phyloP scores from a whole-genome alignment of 2,329 filamentous ascomycete genomes.

The Fusarium redolens region DNA sequence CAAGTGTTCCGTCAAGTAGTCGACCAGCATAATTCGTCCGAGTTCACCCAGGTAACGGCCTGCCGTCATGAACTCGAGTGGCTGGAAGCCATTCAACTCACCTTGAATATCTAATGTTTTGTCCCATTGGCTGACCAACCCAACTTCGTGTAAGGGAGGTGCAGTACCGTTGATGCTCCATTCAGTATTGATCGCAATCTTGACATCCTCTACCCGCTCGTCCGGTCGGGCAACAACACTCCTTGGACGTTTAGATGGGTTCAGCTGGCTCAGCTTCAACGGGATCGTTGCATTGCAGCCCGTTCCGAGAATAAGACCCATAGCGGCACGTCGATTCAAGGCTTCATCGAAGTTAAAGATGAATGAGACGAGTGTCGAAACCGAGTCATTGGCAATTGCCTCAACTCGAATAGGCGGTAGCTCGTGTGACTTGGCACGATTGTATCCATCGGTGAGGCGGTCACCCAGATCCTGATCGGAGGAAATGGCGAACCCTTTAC shows the following conservation, averaged over 20 bases:
- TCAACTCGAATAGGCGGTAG: constrained; percentile 76
- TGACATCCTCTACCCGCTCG: constrained; percentile 62
- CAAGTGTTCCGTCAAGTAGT: constrained; percentile 66
- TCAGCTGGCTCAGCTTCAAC: constrained; percentile 71
- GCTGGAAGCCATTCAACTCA: constrained; percentile 80
- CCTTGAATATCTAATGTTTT: constrained; percentile 72
- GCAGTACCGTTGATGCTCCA: constrained; percentile 84
- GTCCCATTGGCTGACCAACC: constrained; percentile 79
- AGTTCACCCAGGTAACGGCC: constrained; percentile 83
- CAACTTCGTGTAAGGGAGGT: constrained; percentile 70
- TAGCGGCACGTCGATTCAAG: constrained; percentile 72
- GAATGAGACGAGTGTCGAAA: constrained; percentile 82
- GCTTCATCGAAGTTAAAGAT: constrained; percentile 75
- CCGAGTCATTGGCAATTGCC: constrained; percentile 84
- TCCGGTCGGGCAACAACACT: constrained; percentile 62
- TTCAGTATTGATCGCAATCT: constrained; percentile 84
- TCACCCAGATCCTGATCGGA: constrained; percentile 70
- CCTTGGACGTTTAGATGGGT: constrained; percentile 69
- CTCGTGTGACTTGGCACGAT: constrained; percentile 55
- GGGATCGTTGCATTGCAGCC: constrained; percentile 85
- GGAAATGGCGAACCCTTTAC: constrained; percentile 75
- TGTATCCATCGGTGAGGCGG: constrained; percentile 69
- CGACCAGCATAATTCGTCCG: constrained; percentile 75
- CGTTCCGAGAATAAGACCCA: constrained; percentile 85
- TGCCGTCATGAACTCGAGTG: constrained; percentile 86